Evolutionary conservation across 176 grass and related monocot species (phyloP), one percentile per base, ranked within the genome.

Genomic region (Carex kokanica): DNA sequence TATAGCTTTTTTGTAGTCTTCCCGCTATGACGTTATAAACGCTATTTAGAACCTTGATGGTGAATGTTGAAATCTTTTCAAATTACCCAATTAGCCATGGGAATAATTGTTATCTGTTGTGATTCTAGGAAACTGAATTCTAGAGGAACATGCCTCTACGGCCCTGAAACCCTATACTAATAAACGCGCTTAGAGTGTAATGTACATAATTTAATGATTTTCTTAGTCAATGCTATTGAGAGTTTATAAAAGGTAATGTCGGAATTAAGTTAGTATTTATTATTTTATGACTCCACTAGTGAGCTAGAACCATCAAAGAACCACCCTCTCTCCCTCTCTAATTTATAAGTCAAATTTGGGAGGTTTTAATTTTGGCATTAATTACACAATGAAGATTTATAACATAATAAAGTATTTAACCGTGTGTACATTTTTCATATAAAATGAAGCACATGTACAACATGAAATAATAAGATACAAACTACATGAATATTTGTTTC

Each of bases 241-340:
- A 77, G 24, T 49, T 77, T 77, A 54, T 8, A 77, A 67, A 77
- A 77, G 73, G 23, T 77, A 31, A 17, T 77, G 73, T 77, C 73
- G 49, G 49, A 77, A 77, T 54, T 77, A 77, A 56, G 6, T 31
- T 77, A 74, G 24, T 74, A 31, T 38, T 43, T 51, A 77, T 77
- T 77, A 55, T 55, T 31, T 13, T 77, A 77, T 32, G 21, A 54
- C 71, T 29, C 0, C 24, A 55, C 73, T 77, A 54, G 73, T 77
- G 73, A 77, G 24, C 73, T 77, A 77, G 73, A 77, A 77, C 49
- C 73, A 77, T 77, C 23, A 77, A 55, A 55, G 47, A 77, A 55
- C 49, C 73, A 77, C 21, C 20, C 73, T 18, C n/a, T n/a, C n/a
- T n/a, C n/a, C n/a, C n/a, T n/a, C 8, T 54, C 5, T 77, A 41